Base-by-base conservation (phyloP, 2,329 filamentous ascomycete species). In the Hypoxylon sp. region DNA sequence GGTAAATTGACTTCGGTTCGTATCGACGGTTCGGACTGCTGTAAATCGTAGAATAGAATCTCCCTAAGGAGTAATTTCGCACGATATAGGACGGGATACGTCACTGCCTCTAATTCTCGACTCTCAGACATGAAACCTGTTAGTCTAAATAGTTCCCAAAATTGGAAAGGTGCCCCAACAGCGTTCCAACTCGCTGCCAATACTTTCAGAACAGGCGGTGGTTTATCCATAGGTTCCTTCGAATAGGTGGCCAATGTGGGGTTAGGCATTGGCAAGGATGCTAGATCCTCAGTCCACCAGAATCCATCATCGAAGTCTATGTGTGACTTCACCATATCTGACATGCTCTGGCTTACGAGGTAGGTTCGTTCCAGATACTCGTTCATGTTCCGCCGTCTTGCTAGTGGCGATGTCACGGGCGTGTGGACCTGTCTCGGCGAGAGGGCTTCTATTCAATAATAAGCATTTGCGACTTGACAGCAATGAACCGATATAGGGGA, bases 51-150 rank as follows among this genome's bases (percentile, higher is more conserved):
- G 67, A 86, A 86, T 13, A 86, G 76, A 1, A 85, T 81, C 74
- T 89, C 87, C 35, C 87, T 80, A 10, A 89, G 79, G 17, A 89
- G 78, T 13, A 87, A 73, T 74, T 89, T 89, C 26, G 85, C 85
- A 5, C 83, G 82, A 72, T 85, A 85, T 19, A 89, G 77, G 0
- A 84, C 78, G 1, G 87, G 87, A 67, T 84, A 86, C 0, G 77
- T 75, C n/a, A 79, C 74, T 31, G 83, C 82, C 71, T 89, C 87
- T 2, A 78, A 78, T 29, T 84, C 82, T 46, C 87, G 82, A 19
- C 79, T 84, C 10, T 77, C 74, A 1, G 86, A 87, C 57, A 88
- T 75, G 48, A 80, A 80, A 5, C 85, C 83, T 53, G 82, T 88
- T 35, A 86, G 75, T 68, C 82, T 83, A 51, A 89, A 77, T 0